Evolutionary conservation across 73 alveolate species (phyloP).

Genomic region (Paramecium pentaurelia): DNA sequence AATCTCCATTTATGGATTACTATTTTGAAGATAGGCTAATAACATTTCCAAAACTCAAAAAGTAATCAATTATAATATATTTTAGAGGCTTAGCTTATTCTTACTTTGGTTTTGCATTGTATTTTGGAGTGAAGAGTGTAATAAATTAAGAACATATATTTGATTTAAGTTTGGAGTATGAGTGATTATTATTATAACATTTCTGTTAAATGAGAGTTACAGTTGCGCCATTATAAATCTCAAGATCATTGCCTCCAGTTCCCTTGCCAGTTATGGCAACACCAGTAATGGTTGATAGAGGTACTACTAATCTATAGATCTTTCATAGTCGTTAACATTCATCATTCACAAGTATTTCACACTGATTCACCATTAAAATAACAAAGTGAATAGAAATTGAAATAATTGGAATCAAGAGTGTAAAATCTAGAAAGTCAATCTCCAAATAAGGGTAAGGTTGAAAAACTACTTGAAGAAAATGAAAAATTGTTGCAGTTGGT

Average conservation of each 20-base stretch:
- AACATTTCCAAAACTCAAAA: background rate
- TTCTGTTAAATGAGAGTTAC: conserved; percentile 32
- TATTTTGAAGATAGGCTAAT: conserved; percentile 33
- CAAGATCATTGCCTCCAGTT: conserved; percentile 21
- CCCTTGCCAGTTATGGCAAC: background rate
- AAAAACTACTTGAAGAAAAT: background rate
- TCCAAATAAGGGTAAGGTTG: background rate
- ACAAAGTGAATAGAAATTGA: background rate
- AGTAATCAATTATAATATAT: background rate
- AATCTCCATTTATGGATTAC: conserved; percentile 43
- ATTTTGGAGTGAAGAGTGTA: background rate
- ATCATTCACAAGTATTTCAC: conserved; percentile 40
- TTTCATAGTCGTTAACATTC: conserved; percentile 19
- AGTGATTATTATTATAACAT: conserved; percentile 23
- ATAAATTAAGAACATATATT: background rate
- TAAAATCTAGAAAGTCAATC: background rate
- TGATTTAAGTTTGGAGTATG: conserved; percentile 45
- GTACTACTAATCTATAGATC: background rate
- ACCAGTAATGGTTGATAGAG: conserved; percentile 33
- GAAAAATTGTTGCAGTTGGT: background rate
- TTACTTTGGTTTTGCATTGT: background rate
- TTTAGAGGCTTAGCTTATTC: background rate
- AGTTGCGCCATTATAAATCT: conserved; percentile 24
- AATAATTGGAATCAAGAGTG: conserved; percentile 24
- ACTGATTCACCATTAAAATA: conserved; percentile 24